A percentile compares a stretch with the other conserved stretches of the same genome.
Conservation (phyloP, 1,139 yeast species). For the Hansenula sp. region DNA sequence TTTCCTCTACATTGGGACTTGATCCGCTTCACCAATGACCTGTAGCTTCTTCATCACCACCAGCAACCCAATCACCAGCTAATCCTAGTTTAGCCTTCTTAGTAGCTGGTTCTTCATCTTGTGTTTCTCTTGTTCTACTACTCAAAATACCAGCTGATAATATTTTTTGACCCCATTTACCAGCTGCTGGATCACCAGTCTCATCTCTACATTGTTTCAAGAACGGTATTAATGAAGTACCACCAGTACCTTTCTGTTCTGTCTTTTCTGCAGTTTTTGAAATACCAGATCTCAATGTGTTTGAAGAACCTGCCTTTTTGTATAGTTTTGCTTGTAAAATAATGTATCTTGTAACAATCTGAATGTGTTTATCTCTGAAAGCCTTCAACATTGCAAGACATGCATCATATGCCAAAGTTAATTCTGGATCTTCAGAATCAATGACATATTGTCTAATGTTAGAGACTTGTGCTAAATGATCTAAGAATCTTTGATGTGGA, state of each 20-base stretch:
- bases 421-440: slow-evolving; percentile 42
- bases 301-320: slow-evolving; percentile 46
- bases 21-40: slow-evolving; percentile 21
- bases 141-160: slow-evolving; percentile 54
- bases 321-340: slow-evolving; percentile 68
- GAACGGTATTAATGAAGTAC: slow-evolving; percentile 87
- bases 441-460: slow-evolving; percentile 62
- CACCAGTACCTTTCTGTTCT: slow-evolving; percentile 85
- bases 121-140: slow-evolving; percentile 7
- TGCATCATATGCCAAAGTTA: slow-evolving; percentile 77
- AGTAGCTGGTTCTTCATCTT: slow-evolving; percentile 1
- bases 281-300: slow-evolving; percentile 53
- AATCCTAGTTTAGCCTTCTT: slow-evolving; percentile 21
- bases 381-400: slow-evolving; percentile 85
- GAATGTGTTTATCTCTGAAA: slow-evolving; percentile 90
- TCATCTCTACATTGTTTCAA: slow-evolving; percentile 94
- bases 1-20: no score
- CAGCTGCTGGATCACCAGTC: slow-evolving; percentile 89
- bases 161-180: slow-evolving; percentile 79
- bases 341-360: slow-evolving; percentile 83
- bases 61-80: slow-evolving; percentile 20
- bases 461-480: slow-evolving; percentile 50
- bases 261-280: slow-evolving; percentile 31
- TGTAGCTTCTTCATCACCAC: slow-evolving; percentile 15
- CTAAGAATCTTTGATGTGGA: slow-evolving; percentile 70